Evolutionary conservation across 805 yeast genomes (phyloP).

Genomic region (Komagataella pastoris): DNA sequence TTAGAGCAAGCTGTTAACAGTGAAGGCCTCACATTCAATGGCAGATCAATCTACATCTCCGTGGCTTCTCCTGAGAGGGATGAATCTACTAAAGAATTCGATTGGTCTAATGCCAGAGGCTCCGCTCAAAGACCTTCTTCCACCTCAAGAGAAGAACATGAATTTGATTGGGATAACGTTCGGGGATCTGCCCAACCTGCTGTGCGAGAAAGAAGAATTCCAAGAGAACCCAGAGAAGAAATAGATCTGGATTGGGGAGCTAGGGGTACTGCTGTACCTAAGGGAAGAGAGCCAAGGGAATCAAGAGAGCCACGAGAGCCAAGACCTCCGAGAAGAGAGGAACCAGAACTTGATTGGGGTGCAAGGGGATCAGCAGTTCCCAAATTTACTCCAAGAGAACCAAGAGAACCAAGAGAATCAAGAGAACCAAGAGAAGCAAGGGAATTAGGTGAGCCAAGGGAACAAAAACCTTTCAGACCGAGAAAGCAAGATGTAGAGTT

Average conservation of each 20-base stretch:
- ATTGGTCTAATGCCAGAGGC: conserved; percentile 28
- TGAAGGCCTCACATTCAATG: conserved; percentile 28
- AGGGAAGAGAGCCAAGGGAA: conserved; percentile 16
- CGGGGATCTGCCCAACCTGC: conserved; percentile 10
- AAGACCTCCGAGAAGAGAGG: conserved; percentile 28
- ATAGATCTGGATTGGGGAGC: conserved; percentile 35
- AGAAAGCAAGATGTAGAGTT: conserved; percentile 25
- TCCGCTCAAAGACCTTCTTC: conserved; percentile 5
- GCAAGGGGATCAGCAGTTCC: conserved; percentile 21
- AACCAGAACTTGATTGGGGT: conserved; percentile 51
- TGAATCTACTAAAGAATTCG: conserved; percentile 23
- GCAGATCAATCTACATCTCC: conserved; percentile 36
- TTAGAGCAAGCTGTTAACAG: conserved; percentile 39
- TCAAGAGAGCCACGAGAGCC: conserved; percentile 17
- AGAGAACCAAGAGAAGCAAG: conserved; percentile 15
- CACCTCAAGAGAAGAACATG: conserved; percentile 20
- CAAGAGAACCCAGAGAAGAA: conserved; percentile 7
- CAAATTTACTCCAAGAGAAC: conserved; percentile 16
- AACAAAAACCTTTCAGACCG: conserved; percentile 33
- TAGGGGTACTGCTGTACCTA: conserved; percentile 18
- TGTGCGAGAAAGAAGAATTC: conserved; percentile 15
- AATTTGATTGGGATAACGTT: conserved; percentile 21
- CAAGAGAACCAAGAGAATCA: conserved; percentile 14
- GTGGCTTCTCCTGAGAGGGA: conserved; percentile 47
- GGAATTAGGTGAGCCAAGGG: conserved; percentile 19